These are phyloP conservation scores for Metschnikowia gelsemii DNA, from an alignment of 805 yeast genomes.

Conservation along the genomic window DNA sequence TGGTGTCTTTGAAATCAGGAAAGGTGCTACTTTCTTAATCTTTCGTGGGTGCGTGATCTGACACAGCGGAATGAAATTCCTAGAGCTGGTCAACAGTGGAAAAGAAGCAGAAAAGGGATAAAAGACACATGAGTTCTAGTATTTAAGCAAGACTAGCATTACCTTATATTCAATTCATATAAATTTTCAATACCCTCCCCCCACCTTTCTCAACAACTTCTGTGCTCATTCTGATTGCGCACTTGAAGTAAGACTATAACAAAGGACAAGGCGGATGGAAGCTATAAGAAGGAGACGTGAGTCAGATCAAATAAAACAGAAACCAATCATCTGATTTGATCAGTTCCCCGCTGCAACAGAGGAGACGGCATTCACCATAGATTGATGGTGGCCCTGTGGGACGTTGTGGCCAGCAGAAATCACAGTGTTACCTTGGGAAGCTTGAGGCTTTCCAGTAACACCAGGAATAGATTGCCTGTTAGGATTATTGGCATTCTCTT, in stretches of 20 bases:
- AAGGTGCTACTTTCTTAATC: too few relatives aligned
- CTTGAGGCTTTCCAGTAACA: constrained; percentile 8
- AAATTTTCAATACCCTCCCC: neutral
- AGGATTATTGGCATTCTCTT: constrained; percentile 73
- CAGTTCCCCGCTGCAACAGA: too few relatives aligned
- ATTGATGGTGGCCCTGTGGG: constrained; percentile 10
- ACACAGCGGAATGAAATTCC: too few relatives aligned
- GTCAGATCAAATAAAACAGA: too few relatives aligned
- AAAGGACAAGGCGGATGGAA: too few relatives aligned
- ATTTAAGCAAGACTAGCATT: constrained; percentile 1
- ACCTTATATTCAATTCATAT: constrained; percentile 1
- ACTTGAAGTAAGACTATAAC: too few relatives aligned
- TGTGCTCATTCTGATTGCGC: neutral
- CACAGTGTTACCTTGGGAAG: constrained; percentile 7
- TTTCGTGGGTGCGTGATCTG: too few relatives aligned
- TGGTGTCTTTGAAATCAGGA: too few relatives aligned
- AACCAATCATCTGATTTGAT: too few relatives aligned
- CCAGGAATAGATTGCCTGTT: constrained; percentile 34
- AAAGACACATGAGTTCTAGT: neutral
- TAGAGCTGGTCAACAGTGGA: too few relatives aligned
- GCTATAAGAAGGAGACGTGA: neutral
- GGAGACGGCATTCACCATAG: constrained; percentile 21
- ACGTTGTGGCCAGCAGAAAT: constrained; percentile 5
- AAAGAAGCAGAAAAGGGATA: neutral
- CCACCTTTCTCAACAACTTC: neutral